A percentile compares a stretch with the other conserved stretches of the same genome.
phyloP scores from a whole-genome alignment of 208 protist species.

The Acanthamoeba castellanii region DNA sequence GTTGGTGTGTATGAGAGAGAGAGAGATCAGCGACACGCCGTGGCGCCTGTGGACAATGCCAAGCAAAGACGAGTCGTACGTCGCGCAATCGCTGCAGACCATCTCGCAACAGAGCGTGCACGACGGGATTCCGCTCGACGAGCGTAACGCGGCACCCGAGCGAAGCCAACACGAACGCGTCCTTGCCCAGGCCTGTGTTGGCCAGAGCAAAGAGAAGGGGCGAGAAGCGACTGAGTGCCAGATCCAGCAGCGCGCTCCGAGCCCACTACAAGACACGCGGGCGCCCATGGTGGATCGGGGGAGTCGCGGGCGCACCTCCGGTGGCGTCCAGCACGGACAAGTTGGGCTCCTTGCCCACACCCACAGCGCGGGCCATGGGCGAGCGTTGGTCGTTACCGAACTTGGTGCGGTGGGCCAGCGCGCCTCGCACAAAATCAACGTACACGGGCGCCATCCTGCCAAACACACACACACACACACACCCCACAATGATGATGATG shows the following conservation, averaged over 20 bases:
- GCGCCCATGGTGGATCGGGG: background rate
- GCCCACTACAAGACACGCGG: no score
- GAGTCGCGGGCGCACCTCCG: background rate
- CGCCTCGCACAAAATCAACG: slow-evolving; percentile 47
- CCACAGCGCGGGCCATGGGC: slow-evolving; percentile 37
- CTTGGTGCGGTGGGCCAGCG: background rate
- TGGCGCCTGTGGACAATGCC: background rate
- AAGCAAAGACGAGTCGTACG: background rate
- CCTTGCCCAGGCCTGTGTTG: slow-evolving; percentile 65
- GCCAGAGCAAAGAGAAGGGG: no score
- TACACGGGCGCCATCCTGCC: slow-evolving; percentile 58
- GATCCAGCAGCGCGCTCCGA: no score
- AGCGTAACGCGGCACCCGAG: slow-evolving; percentile 62
- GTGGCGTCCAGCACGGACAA: slow-evolving; percentile 61
- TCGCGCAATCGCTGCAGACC: slow-evolving; percentile 11
- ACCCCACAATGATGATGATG: background rate
- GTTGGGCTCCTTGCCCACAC: background rate
- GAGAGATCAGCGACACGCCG: background rate
- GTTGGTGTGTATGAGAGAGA: background rate
- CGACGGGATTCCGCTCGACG: slow-evolving; percentile 51
- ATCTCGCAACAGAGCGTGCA: slow-evolving; percentile 58
- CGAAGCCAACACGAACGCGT: slow-evolving; percentile 64
- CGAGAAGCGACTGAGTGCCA: no score
- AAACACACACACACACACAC: background rate
- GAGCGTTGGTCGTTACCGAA: slow-evolving; percentile 35